Evolutionary conservation across 805 yeast species (phyloP), one percentile per base, ranked within the genome.

Genomic region (Teunomyces panamensis): DNA sequence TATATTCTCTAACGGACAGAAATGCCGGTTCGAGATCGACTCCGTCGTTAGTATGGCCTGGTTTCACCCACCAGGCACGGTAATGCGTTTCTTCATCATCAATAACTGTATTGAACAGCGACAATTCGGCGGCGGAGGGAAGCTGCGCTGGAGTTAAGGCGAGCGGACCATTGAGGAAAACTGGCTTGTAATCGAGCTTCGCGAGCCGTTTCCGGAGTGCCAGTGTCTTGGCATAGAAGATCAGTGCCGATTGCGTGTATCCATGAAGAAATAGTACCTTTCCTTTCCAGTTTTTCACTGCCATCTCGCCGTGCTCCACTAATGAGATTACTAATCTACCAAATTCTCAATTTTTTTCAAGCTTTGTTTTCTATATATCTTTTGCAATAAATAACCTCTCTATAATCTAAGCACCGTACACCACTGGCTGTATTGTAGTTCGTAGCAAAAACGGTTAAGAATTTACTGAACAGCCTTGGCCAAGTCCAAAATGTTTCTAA

Each of bases 251-350:
- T 73, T 92, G 96, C 11, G 91, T 81, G 65, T 84, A 90, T 0
- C 99, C 98, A 55, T 92, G 99, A 27, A 94, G 71, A 66, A 94
- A 92, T n/a, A 92, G 72, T 26, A 92, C 74, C 56, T 83, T 83
- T 9, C 73, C 77, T 39, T 64, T 67, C 37, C 35, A 56, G 11
- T 56, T 10, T 45, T 56, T 47, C 20, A 34, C 8, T 8, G 42
- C 11, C 46, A 44, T 44, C 1, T 20, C 24, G 24, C 24, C 24
- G 24, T 20, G 24, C 6, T 20, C 6, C 5, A 20, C 24, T 20
- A 6, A 20, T 20, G 5, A 20, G 6, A 20, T 20, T 20, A 20
- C 24, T 20, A 9, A 9, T 26, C 9, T n/a, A 39, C 30, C 20
- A 16, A 27, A 13, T 7, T 39, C 4, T 2, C 11, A 33, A 26